Conservation (phyloP, 1,139 yeast genomes). For the Debaryomyces sp. region DNA sequence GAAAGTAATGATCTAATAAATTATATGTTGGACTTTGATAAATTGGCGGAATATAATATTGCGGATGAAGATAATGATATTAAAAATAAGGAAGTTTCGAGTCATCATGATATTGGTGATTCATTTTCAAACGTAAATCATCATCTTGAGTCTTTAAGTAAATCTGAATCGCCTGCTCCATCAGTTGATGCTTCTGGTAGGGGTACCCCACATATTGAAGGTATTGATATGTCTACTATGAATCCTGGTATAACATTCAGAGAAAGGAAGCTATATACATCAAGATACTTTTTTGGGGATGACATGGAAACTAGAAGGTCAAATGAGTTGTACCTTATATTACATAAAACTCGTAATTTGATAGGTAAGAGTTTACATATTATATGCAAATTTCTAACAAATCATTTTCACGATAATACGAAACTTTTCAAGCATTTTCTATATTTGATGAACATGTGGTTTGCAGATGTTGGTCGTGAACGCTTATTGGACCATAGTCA, state of each 20-base stretch:
- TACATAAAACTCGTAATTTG: constrained; percentile 63
- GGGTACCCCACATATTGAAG: constrained; percentile 46
- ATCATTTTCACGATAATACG: constrained; percentile 67
- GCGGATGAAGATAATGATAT: constrained; percentile 21
- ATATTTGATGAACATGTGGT: constrained; percentile 75
- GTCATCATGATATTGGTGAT: constrained; percentile 2
- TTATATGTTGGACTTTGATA: constrained; percentile 21
- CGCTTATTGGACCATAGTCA: constrained; percentile 61
- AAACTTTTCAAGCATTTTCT: constrained; percentile 66
- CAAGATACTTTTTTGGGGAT: constrained; percentile 59
- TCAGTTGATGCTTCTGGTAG: constrained; percentile 32
- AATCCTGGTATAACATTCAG: constrained; percentile 58
- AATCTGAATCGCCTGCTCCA: constrained; percentile 20
- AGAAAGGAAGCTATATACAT: constrained; percentile 60
- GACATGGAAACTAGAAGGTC: constrained; percentile 48
- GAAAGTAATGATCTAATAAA: constrained; percentile 22
- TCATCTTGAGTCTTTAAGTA: constrained; percentile 1
- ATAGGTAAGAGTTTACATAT: constrained; percentile 73
- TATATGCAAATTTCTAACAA: constrained; percentile 51
- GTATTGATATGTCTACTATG: constrained; percentile 46
- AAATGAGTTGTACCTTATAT: constrained; percentile 55
- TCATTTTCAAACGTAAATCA: background rate
- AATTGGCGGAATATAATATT: constrained; percentile 14
- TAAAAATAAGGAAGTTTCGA: constrained; percentile 27
- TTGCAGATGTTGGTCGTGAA: constrained; percentile 82